A percentile compares a stretch with the other conserved stretches of the same genome.
Conservation (phyloP, 352 stramenopile genomes). For the Phytophthora pinifolia region DNA sequence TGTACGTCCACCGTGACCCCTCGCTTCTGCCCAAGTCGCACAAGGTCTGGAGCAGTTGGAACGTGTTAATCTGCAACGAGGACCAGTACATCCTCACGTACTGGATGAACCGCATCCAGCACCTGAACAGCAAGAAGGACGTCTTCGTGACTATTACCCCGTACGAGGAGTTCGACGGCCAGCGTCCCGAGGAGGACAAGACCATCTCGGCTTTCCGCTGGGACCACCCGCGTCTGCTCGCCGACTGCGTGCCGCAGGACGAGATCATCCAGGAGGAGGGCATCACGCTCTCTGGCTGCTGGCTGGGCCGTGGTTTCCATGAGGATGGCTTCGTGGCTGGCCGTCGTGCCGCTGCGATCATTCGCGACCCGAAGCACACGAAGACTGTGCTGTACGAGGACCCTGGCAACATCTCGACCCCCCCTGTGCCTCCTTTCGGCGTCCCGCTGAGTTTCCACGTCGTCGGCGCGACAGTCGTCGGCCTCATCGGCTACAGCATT, state of each 20-base stretch:
- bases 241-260: slow-evolving; percentile 84
- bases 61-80: slow-evolving; percentile 82
- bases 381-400: slow-evolving; percentile 81
- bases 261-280: slow-evolving; percentile 85
- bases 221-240: slow-evolving; percentile 83
- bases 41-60: slow-evolving; percentile 85
- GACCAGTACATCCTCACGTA: slow-evolving; percentile 89
- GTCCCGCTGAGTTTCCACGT: slow-evolving; percentile 72
- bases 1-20: slow-evolving; percentile 84
- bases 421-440: slow-evolving; percentile 69
- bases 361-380: slow-evolving; percentile 75
- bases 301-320: slow-evolving; percentile 85
- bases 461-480: slow-evolving; percentile 49
- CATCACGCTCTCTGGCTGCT: slow-evolving; percentile 80
- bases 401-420: slow-evolving; percentile 76
- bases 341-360: slow-evolving; percentile 71
- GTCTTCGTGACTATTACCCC: slow-evolving; percentile 88
- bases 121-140: slow-evolving; percentile 82
- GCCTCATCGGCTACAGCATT: slow-evolving; percentile 61
- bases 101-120: slow-evolving; percentile 91
- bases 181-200: slow-evolving; percentile 47
- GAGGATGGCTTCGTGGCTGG: slow-evolving; percentile 86
- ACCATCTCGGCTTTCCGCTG: slow-evolving; percentile 81
- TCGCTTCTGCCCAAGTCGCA: slow-evolving; percentile 70
- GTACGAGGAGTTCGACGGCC: slow-evolving; percentile 60